phyloP scores from a whole-genome alignment of 2,329 filamentous ascomycete genomes.

The Blastomyces silverae region DNA sequence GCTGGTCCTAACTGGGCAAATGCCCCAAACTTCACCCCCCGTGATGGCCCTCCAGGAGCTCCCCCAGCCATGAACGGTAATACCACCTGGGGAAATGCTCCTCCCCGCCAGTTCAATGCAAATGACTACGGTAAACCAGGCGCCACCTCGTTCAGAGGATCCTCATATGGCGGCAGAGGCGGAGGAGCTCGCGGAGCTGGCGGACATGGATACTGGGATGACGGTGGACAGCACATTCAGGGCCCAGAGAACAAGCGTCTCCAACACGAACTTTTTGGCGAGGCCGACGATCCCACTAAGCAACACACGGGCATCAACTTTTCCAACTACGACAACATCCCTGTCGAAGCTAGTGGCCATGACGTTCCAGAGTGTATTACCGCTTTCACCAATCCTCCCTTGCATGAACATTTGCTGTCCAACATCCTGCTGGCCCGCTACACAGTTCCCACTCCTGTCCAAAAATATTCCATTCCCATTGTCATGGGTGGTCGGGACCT shows the following conservation, averaged over 20 bases:
- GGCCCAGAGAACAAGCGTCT: constrained; percentile 80
- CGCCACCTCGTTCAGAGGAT: constrained; percentile 36
- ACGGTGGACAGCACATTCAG: constrained; percentile 82
- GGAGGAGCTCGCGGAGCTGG: constrained; percentile 58
- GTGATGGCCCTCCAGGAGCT: constrained; percentile 26
- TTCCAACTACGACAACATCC: constrained; percentile 99
- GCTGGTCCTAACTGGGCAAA: constrained; percentile 46
- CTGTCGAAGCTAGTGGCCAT: constrained; percentile 90
- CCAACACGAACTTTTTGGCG: constrained; percentile 93
- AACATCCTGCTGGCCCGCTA: constrained; percentile 95
- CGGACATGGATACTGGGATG: constrained; percentile 92
- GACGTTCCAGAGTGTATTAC: constrained; percentile 88
- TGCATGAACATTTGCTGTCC: constrained; percentile 84
- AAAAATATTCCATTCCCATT: constrained; percentile 99
- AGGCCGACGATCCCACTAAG: constrained; percentile 84
- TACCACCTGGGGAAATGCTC: constrained; percentile 33
- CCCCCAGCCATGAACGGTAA: constrained; percentile 32
- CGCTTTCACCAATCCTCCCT: constrained; percentile 85
- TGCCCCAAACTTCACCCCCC: constrained; percentile 52
- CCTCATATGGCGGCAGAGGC: constrained; percentile 40
- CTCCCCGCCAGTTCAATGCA: constrained; percentile 50
- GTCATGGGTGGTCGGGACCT: constrained; percentile 96
- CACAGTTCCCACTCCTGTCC: constrained; percentile 91
- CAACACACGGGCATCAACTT: constrained; percentile 99
- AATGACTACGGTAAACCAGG: constrained; percentile 57